Evolutionary conservation across 306 rosid species (phyloP).

Genomic region (Malus fusca): DNA sequence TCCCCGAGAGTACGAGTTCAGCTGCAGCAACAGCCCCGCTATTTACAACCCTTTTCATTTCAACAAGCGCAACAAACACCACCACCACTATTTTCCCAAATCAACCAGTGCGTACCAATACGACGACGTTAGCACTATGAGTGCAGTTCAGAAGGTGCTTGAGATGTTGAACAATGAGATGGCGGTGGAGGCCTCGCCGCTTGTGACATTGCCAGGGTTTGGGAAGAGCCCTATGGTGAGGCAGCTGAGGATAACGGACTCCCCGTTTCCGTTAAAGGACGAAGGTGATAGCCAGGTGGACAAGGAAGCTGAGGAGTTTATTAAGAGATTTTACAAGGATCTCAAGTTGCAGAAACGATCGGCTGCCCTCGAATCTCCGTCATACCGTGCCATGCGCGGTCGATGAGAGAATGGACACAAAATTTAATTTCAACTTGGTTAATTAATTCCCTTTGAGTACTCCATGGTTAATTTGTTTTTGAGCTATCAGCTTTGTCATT

Average conservation of each 20-base stretch:
- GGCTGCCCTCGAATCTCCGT: slow-evolving; percentile 50
- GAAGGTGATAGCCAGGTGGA: slow-evolving; percentile 65
- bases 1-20: slow-evolving; percentile 76
- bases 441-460: neutral
- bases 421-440: neutral
- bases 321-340: slow-evolving; percentile 58
- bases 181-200: slow-evolving; percentile 56
- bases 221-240: slow-evolving; percentile 64
- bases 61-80: slow-evolving; percentile 29
- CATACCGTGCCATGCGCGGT: slow-evolving; percentile 10
- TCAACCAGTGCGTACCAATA: slow-evolving; percentile 4
- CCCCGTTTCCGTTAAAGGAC: slow-evolving; percentile 74
- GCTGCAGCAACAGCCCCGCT: slow-evolving; percentile 88
- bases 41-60: slow-evolving; percentile 18
- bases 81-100: slow-evolving; percentile 18
- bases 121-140: slow-evolving; percentile 41
- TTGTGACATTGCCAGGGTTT: slow-evolving; percentile 57
- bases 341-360: slow-evolving; percentile 42
- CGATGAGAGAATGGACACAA: slow-evolving; percentile 10
- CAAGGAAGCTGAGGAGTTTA: slow-evolving; percentile 70
- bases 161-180: slow-evolving; percentile 43
- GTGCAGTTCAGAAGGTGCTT: slow-evolving; percentile 50
- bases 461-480: neutral
- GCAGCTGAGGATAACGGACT: slow-evolving; percentile 73
- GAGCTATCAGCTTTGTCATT: neutral